phyloP scores from a whole-genome alignment of 164 flowering plant species.

The Kalanchoe fedtschenkoi region DNA sequence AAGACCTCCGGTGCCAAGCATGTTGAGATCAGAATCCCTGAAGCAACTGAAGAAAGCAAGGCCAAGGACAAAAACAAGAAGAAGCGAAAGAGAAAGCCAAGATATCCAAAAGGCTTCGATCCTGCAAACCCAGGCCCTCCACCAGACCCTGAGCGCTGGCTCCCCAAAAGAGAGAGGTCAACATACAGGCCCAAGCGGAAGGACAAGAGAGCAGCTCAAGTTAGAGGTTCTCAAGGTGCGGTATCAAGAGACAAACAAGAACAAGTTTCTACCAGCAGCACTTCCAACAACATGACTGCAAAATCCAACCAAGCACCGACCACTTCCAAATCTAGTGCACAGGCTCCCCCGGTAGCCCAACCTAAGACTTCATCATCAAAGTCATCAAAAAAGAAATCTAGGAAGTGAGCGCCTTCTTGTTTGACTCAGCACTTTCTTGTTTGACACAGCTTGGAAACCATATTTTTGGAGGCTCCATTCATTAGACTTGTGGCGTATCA shows the following conservation, averaged over 20 bases:
- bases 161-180: slow-evolving; percentile 90
- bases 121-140: slow-evolving; percentile 94
- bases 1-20: slow-evolving; percentile 76
- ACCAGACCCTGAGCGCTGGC: slow-evolving; percentile 97
- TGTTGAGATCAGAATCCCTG: slow-evolving; percentile 29
- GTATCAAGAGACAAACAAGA: slow-evolving; percentile 72
- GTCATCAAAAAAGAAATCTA: slow-evolving; percentile 73
- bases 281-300: slow-evolving; percentile 17
- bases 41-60: slow-evolving; percentile 40
- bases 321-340: slow-evolving; percentile 29
- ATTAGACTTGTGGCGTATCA: too few species aligned
- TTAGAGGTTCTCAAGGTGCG: slow-evolving; percentile 96
- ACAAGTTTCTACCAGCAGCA: slow-evolving; percentile 18
- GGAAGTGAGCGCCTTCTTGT: slow-evolving; percentile 30
- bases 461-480: too few species aligned
- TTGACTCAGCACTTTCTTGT: too few species aligned
- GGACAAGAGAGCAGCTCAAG: slow-evolving; percentile 89
- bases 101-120: slow-evolving; percentile 88
- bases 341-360: slow-evolving; percentile 26
- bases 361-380: slow-evolving; percentile 48
- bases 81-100: slow-evolving; percentile 96
- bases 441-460: too few species aligned
- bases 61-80: slow-evolving; percentile 59
- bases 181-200: slow-evolving; percentile 86
- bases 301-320: slow-evolving; percentile 37